A percentile compares a stretch with the other conserved stretches of the same genome.
Conservation (phyloP, 2,329 filamentous ascomycete genomes). For the Colletotrichum trifolii region DNA sequence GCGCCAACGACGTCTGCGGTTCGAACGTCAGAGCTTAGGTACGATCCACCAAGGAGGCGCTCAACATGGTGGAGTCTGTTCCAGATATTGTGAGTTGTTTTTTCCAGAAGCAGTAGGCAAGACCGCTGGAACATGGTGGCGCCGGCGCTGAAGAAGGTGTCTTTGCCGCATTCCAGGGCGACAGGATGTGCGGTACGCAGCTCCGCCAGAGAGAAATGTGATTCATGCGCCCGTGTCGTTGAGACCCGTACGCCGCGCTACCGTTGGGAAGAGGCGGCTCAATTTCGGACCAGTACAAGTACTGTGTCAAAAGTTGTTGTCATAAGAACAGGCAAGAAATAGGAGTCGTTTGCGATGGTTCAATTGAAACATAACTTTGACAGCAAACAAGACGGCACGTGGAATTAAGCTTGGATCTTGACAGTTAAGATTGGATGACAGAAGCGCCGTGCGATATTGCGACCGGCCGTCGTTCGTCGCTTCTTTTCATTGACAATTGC, state of each 20-base stretch:
- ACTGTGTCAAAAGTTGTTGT: neutral
- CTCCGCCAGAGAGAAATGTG: neutral
- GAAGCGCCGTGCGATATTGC: slow-evolving; percentile 28
- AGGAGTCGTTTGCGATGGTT: neutral
- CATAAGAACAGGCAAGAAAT: neutral
- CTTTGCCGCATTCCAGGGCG: slow-evolving; percentile 19
- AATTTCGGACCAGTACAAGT: neutral
- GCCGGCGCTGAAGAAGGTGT: slow-evolving; percentile 22
- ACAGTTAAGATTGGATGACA: slow-evolving; percentile 33
- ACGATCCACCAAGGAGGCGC: neutral
- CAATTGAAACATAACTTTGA: too few species aligned
- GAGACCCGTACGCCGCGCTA: slow-evolving; percentile 14
- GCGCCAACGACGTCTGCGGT: slow-evolving; percentile 7
- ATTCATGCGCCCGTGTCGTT: slow-evolving; percentile 17
- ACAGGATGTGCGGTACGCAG: neutral
- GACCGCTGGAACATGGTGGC: slow-evolving; percentile 25
- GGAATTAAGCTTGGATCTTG: slow-evolving; percentile 32
- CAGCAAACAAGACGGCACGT: slow-evolving; percentile 8
- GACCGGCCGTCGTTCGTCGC: slow-evolving; percentile 18
- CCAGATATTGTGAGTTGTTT: slow-evolving; percentile 25
- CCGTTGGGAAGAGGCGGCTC: slow-evolving; percentile 2
- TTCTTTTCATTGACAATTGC: neutral
- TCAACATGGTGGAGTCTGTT: slow-evolving; percentile 20
- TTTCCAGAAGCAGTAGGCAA: slow-evolving; percentile 32
- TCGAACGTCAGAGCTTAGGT: too few species aligned